Percentiles rank a stretch among this genome's conserved stretches.
Conservation (phyloP, 176 grass and related monocot genomes). For the Typha latifolia region DNA sequence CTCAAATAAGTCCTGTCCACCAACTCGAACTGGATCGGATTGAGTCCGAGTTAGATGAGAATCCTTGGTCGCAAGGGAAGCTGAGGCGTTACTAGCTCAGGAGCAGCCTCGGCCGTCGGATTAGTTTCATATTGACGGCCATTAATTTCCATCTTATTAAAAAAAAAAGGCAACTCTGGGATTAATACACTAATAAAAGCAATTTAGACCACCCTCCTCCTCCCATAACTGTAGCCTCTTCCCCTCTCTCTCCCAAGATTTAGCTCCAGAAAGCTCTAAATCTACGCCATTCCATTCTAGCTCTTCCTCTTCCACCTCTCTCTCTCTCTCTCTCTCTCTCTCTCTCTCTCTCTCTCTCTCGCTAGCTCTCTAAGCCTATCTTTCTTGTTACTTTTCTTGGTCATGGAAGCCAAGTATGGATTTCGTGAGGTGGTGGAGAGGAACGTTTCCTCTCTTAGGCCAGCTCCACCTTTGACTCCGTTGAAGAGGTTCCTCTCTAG, state of each 20-base stretch:
- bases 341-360: too few relatives aligned
- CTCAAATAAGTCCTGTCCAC: too few relatives aligned
- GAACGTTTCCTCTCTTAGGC: too few relatives aligned
- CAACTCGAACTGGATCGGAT: too few relatives aligned
- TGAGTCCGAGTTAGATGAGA: too few relatives aligned
- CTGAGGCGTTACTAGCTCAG: not conserved
- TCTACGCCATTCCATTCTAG: not conserved
- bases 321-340: not conserved
- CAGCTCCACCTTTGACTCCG: slow-evolving; percentile 3
- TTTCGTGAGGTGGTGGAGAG: too few relatives aligned
- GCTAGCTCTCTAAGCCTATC: too few relatives aligned
- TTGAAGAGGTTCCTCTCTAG: slow-evolving; percentile 32
- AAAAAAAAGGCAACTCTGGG: not conserved
- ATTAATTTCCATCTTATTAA: not conserved
- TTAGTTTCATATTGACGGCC: not conserved
- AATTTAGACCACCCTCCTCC: not conserved
- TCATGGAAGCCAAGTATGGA: slow-evolving; percentile 6
- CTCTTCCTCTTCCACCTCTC: not conserved
- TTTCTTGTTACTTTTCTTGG: not conserved
- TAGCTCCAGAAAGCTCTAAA: not conserved
- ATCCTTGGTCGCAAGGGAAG: too few relatives aligned
- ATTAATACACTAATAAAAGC: not conserved
- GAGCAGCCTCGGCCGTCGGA: not conserved
- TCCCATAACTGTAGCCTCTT: not conserved
- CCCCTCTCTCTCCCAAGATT: not conserved